Evolutionary conservation across 805 yeast genomes (phyloP), one percentile per base, ranked within the genome.

Genomic region (Kuraishia capsulata): DNA sequence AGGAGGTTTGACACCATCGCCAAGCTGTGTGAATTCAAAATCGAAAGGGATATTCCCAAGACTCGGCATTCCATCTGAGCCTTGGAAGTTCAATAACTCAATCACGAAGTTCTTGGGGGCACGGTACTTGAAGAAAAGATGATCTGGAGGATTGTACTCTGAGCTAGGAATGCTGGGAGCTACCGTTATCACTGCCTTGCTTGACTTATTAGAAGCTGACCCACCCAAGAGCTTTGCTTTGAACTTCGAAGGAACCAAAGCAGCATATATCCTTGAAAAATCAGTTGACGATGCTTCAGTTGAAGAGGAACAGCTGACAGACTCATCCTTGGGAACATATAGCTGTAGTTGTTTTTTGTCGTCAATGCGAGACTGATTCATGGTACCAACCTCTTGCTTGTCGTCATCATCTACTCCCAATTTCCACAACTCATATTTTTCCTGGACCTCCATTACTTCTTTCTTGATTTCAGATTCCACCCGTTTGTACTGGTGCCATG

Each of bases 401-500:
- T 20, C 19, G 1, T 17, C 10, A 1, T 19, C 34, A 28, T 13
- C 33, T 16, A 14, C 28, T 23, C 30, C 30, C 26, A 30, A 20
- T 18, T 21, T 3, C 36, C 14, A 18, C 21, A 23, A 19, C 11
- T n/a, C 20, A 10, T 20, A 31, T 17, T 5, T 35, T 18, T 30
- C 30, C 35, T 42, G 33, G 11, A 33, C 20, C 18, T 33, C 38
- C 17, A 18, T 18, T 10, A 40, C 19, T 25, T 42, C 43, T 4
- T 5, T 6, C 29, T 29, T 21, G 11, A 43, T 30, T 14, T 29
- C 20, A 18, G 21, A 29, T n/a, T 29, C 13, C n/a, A 43, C 31
- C 17, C 14, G 9, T 6, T 28, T 9, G 31, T 8, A 28, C 17
- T 28, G 31, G 17, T 13, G 14, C 31, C 31, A 28, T 5, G 31